Base-by-base conservation (phyloP, 129 eudicot species). In the Gnaphalium uliginosum region DNA sequence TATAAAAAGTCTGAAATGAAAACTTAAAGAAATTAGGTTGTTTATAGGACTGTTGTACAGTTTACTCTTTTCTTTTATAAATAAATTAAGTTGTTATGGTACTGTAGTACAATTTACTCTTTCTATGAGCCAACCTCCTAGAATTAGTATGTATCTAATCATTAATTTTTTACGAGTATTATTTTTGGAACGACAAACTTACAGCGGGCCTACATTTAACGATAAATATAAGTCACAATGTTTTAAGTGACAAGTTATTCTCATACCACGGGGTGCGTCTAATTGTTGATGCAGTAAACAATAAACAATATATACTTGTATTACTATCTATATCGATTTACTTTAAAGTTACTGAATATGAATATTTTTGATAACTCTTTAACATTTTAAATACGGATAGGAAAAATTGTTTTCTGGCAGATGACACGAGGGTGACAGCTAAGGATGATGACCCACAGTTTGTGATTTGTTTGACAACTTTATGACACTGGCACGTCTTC, bases 401-500 rank as follows among this genome's bases (percentile, higher is more conserved):
- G 30, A n/a, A n/a, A n/a, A n/a, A n/a, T n/a, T n/a, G 41, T n/a
- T 43, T 24, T 74, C 62, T 41, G 69, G 69, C 69, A 60, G 27
- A 46, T 43, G 60, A 62, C 78, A 74, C 78, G 78, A 74, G 63
- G 78, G 62, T 50, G 61, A 76, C 66, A 68, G 81, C 81, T 56
- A 77, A 41, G 72, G 68, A 22, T 77, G 51, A 71, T 67, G 61
- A 76, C 80, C 80, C 74, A 76, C 81, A 26, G 29, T 68, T 77
- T 24, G 54, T 67, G 68, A 35, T 54, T 56, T 76, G 59, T 56
- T 76, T 76, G 37, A 65, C 21, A 65, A 32, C 79, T 24, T 51
- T 37, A 25, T 66, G 59, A 77, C 75, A 4, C 56, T 41, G 58
- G 60, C 81, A 68, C 75, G 58, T 76, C 74, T 76, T 35, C 69